Evolutionary conservation across 2,329 filamentous ascomycete species (phyloP).

Genomic region (Aotearoamyces nothofagi): DNA sequence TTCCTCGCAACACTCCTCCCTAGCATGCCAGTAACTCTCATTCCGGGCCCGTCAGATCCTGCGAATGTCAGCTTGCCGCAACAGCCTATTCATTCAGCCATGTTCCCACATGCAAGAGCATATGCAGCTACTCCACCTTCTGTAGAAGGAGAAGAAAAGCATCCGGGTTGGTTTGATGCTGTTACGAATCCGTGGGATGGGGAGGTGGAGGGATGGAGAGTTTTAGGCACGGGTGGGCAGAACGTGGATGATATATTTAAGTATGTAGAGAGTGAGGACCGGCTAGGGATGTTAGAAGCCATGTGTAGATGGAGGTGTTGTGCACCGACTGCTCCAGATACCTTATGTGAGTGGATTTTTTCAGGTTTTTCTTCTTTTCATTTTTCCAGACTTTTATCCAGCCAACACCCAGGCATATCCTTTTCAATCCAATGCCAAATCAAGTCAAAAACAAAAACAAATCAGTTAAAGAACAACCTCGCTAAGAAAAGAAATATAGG

Average conservation of each 20-base stretch:
- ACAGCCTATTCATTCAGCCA: conserved; percentile 81
- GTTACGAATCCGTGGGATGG: conserved; percentile 91
- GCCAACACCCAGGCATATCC: too few species aligned
- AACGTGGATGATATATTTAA: conserved; percentile 89
- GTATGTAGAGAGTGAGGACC: conserved; percentile 66
- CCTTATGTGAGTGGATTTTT: conserved; percentile 81
- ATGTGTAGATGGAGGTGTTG: conserved; percentile 86
- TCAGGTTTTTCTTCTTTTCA: conserved; percentile 11
- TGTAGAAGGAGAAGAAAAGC: conserved; percentile 19
- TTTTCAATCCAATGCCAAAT: too few species aligned
- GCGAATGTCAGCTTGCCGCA: conserved; percentile 84
- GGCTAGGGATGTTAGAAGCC: conserved; percentile 82
- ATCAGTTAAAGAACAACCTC: conserved; percentile 1
- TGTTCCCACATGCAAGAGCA: conserved; percentile 64
- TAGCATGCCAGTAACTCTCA: conserved; percentile 72
- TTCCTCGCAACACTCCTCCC: conserved; percentile 73
- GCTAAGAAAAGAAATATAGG: conserved; percentile 30
- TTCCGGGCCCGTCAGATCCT: conserved; percentile 74
- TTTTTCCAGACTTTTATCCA: background rate
- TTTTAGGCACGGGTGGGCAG: conserved; percentile 80
- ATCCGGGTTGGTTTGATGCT: conserved; percentile 65
- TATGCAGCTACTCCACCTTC: conserved; percentile 36
- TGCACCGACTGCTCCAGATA: conserved; percentile 91
- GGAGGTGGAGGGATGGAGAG: conserved; percentile 76
- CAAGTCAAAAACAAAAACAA: too few species aligned